Evolutionary conservation across 306 rosid species (phyloP).

Genomic region (Quercus gilva): DNA sequence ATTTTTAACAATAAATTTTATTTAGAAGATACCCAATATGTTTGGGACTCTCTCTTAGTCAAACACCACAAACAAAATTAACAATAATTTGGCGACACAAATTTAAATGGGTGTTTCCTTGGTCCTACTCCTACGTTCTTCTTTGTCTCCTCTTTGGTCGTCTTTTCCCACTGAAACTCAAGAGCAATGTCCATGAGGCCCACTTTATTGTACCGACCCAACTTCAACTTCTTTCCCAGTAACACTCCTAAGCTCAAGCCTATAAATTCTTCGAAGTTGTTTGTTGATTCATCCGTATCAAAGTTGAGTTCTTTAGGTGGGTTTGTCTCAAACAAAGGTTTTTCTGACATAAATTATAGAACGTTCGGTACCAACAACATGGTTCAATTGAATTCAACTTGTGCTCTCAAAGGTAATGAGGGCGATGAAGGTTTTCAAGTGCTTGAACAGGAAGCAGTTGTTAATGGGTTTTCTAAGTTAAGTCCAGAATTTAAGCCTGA

Average conservation of each 20-base stretch:
- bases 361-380: slow-evolving; percentile 30
- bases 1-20: too few species aligned
- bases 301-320: slow-evolving; percentile 25
- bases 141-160: not conserved
- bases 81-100: not conserved
- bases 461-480: slow-evolving; percentile 36
- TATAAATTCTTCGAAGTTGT: slow-evolving; percentile 25
- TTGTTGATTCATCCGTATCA: slow-evolving; percentile 28
- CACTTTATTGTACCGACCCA: slow-evolving; percentile 21
- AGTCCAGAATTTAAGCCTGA: slow-evolving; percentile 13
- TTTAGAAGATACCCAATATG: too few species aligned
- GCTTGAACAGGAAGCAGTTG: slow-evolving; percentile 55
- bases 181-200: slow-evolving; percentile 31
- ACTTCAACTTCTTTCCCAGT: slow-evolving; percentile 1
- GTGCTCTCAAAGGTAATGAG: slow-evolving; percentile 30
- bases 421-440: slow-evolving; percentile 42
- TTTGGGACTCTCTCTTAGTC: slow-evolving; percentile 13
- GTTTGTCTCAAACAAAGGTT: slow-evolving; percentile 24
- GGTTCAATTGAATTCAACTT: slow-evolving; percentile 29
- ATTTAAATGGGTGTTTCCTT: not conserved
- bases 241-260: slow-evolving; percentile 17
- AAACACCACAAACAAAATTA: not conserved
- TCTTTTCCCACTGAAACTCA: not conserved
- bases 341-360: slow-evolving; percentile 1
- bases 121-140: too few species aligned